phyloP scores from a whole-genome alignment of 495 filamentous ascomycete genomes.

The Penicillium crystallinum region DNA sequence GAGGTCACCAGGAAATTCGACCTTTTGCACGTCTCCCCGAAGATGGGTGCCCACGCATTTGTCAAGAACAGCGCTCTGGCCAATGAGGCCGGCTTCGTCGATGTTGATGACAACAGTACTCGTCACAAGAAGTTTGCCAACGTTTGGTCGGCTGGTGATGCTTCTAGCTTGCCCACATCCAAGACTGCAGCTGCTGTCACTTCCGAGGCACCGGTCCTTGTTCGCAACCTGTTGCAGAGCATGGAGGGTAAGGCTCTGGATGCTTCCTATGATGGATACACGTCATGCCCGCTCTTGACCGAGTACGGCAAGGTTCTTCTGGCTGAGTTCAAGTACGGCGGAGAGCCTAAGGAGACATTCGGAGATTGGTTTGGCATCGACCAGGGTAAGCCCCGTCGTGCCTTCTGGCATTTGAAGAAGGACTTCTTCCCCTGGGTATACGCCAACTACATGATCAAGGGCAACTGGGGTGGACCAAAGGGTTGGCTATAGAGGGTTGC shows the following conservation, averaged over 20 bases:
- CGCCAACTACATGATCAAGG: slow-evolving; percentile 53
- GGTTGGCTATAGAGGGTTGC: slow-evolving; percentile 33
- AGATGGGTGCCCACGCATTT: slow-evolving; percentile 57
- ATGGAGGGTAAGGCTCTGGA: slow-evolving; percentile 52
- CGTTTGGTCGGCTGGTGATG: slow-evolving; percentile 66
- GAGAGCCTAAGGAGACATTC: slow-evolving; percentile 66
- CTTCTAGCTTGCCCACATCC: slow-evolving; percentile 59
- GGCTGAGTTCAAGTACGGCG: slow-evolving; percentile 71
- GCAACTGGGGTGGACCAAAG: slow-evolving; percentile 58
- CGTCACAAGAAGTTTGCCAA: slow-evolving; percentile 60
- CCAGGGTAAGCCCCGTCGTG: slow-evolving; percentile 49
- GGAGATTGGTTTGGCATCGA: slow-evolving; percentile 50
- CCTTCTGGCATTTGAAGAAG: slow-evolving; percentile 66
- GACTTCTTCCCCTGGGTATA: slow-evolving; percentile 69
- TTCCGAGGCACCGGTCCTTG: slow-evolving; percentile 55
- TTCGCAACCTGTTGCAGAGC: slow-evolving; percentile 48
- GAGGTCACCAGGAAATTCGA: slow-evolving; percentile 52
- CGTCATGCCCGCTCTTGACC: slow-evolving; percentile 62
- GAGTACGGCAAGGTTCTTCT: slow-evolving; percentile 64
- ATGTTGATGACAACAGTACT: slow-evolving; percentile 56
- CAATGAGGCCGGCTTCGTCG: slow-evolving; percentile 58
- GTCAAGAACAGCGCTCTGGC: slow-evolving; percentile 54
- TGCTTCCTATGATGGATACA: slow-evolving; percentile 59
- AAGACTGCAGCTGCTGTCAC: slow-evolving; percentile 67
- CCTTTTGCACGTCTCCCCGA: slow-evolving; percentile 56